Evolutionary conservation across 148 eudicot species (phyloP).

Genomic region (Persicaria tinctoria): DNA sequence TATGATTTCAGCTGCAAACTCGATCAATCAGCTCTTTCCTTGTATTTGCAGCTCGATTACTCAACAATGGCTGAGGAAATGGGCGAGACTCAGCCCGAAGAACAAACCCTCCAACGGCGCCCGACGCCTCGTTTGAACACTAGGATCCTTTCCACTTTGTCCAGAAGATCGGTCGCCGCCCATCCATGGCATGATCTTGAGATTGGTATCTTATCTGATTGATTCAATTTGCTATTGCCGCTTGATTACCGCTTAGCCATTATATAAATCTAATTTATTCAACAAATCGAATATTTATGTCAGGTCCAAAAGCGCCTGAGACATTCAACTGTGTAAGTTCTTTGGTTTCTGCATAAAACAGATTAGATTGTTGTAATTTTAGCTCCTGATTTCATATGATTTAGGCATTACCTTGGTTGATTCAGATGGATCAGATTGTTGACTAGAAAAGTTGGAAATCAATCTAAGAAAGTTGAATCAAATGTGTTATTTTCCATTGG

Average conservation of each 20-base stretch:
- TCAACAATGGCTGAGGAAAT: slow-evolving; percentile 2
- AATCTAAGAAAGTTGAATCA: neutral
- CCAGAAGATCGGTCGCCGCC: slow-evolving; percentile 56
- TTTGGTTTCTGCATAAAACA: neutral
- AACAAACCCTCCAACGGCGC: neutral
- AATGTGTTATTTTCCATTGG: neutral
- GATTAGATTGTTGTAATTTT: neutral
- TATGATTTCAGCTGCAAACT: neutral
- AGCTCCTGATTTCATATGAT: neutral
- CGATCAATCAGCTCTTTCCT: neutral
- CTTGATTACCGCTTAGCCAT: no score
- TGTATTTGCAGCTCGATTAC: slow-evolving; percentile 3
- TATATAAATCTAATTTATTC: no score
- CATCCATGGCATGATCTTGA: slow-evolving; percentile 83
- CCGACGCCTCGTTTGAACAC: slow-evolving; percentile 27
- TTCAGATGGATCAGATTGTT: neutral
- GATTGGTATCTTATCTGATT: slow-evolving; percentile 27
- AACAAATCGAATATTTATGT: neutral
- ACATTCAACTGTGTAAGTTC: slow-evolving; percentile 46
- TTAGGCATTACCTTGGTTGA: neutral
- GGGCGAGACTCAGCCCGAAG: neutral
- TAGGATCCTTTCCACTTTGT: slow-evolving; percentile 54
- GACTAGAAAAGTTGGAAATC: neutral
- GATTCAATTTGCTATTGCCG: no score
- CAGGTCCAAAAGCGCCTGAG: slow-evolving; percentile 63